These are phyloP conservation scores for Pinus albicaulis DNA, from an alignment of 75 land plant genomes.

Conservation along the genomic window DNA sequence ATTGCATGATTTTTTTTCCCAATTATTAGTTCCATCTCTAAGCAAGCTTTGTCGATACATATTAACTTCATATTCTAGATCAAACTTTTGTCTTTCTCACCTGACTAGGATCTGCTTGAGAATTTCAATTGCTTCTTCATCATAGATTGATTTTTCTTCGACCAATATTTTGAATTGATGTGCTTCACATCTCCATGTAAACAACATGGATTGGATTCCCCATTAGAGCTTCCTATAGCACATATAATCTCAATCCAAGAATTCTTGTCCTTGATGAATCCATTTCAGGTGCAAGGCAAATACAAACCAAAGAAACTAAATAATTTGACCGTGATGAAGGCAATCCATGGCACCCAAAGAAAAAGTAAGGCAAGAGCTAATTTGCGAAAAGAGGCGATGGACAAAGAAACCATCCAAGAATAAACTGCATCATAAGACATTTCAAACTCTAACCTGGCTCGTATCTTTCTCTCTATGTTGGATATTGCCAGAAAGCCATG, in stretches of 20 bases:
- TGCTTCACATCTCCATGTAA: slow-evolving; percentile 23
- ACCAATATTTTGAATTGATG: slow-evolving; percentile 75
- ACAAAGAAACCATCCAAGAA: slow-evolving; percentile 29
- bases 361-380: slow-evolving; percentile 48
- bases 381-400: slow-evolving; percentile 51
- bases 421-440: slow-evolving; percentile 28
- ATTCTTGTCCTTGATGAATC: slow-evolving; percentile 19
- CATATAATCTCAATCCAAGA: slow-evolving; percentile 1
- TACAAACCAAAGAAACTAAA: slow-evolving; percentile 47
- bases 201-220: not conserved
- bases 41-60: slow-evolving; percentile 24
- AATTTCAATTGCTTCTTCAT: slow-evolving; percentile 79
- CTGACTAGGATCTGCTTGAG: slow-evolving; percentile 68
- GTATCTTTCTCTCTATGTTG: too few species aligned
- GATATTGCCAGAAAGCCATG: too few species aligned
- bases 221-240: slow-evolving; percentile 20
- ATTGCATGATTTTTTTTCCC: slow-evolving; percentile 15
- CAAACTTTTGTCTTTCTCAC: slow-evolving; percentile 60
- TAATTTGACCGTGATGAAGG: slow-evolving; percentile 39
- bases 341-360: slow-evolving; percentile 38
- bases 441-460: not conserved
- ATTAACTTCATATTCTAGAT: slow-evolving; percentile 69
- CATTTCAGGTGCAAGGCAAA: slow-evolving; percentile 51
- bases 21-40: slow-evolving; percentile 16
- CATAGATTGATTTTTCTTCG: slow-evolving; percentile 75